These are phyloP conservation scores for Trichosporon inkin DNA, from an alignment of 1,284 basidiomycete genomes.

Conservation along the genomic window DNA sequence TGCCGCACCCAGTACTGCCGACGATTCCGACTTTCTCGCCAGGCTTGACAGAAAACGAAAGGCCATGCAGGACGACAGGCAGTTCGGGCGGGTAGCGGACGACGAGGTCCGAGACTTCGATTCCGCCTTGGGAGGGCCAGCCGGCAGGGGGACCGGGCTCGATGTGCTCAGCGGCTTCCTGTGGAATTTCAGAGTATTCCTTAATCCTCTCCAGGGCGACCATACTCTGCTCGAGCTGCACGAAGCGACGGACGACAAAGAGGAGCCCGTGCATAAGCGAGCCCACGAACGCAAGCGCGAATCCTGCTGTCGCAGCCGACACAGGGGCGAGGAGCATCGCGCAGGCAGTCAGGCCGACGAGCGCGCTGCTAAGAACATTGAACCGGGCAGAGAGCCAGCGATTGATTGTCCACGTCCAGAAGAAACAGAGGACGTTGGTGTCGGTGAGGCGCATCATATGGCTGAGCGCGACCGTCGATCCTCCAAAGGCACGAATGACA, in stretches of 20 bases:
- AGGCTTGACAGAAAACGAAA: slow-evolving; percentile 71
- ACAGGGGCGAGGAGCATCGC: slow-evolving; percentile 65
- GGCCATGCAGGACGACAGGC: slow-evolving; percentile 75
- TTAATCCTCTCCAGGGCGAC: slow-evolving; percentile 82
- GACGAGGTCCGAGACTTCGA: slow-evolving; percentile 73
- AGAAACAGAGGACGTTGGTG: slow-evolving; percentile 71
- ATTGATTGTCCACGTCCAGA: slow-evolving; percentile 70
- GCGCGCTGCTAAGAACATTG: slow-evolving; percentile 68
- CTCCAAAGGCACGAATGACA: slow-evolving; percentile 79
- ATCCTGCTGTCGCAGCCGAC: slow-evolving; percentile 72
- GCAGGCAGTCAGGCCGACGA: slow-evolving; percentile 68
- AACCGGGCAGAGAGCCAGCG: slow-evolving; percentile 59
- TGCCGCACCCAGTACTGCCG: slow-evolving; percentile 72
- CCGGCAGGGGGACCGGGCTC: slow-evolving; percentile 76
- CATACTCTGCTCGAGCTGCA: slow-evolving; percentile 87
- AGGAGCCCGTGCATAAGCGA: slow-evolving; percentile 69
- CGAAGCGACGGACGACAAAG: slow-evolving; percentile 60
- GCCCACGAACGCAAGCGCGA: slow-evolving; percentile 75
- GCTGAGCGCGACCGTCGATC: slow-evolving; percentile 68
- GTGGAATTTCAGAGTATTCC: slow-evolving; percentile 68
- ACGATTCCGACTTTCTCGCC: slow-evolving; percentile 75
- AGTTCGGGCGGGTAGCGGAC: slow-evolving; percentile 78
- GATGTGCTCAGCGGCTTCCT: slow-evolving; percentile 72
- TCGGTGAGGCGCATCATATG: slow-evolving; percentile 82
- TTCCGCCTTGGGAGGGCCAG: slow-evolving; percentile 74